phyloP scores from a whole-genome alignment of 2,329 filamentous ascomycete species.

The Trichoderma hamatum region DNA sequence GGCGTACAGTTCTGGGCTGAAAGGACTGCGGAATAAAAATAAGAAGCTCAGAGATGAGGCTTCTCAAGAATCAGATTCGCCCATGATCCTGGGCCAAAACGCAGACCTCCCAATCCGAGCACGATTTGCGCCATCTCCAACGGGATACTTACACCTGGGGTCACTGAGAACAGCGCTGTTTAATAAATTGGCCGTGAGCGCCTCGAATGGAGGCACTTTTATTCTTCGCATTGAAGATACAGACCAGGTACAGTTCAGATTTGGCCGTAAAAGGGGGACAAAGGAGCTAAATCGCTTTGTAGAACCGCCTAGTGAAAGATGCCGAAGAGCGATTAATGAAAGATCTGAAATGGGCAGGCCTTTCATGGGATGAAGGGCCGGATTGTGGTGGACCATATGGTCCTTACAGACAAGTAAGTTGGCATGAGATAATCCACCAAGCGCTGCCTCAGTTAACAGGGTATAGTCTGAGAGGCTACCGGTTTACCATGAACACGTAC shows the following conservation, averaged over 20 bases:
- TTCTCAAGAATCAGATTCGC: conserved; percentile 25
- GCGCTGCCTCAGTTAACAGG: background rate
- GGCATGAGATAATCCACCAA: background rate
- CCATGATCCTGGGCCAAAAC: conserved; percentile 45
- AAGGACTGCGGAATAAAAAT: conserved; percentile 30
- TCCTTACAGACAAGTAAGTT: conserved; percentile 77
- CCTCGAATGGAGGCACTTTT: conserved; percentile 81
- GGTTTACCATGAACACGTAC: conserved; percentile 72
- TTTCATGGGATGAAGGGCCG: conserved; percentile 94
- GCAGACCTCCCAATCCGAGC: conserved; percentile 59
- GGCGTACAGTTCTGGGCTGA: conserved; percentile 27
- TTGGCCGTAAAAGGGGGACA: background rate
- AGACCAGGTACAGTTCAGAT: conserved; percentile 69
- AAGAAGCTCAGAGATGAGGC: conserved; percentile 31
- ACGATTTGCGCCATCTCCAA: conserved; percentile 93
- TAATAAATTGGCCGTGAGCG: conserved; percentile 87
- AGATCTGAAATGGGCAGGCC: conserved; percentile 84
- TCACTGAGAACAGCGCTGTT: conserved; percentile 92
- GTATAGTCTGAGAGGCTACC: conserved; percentile 73
- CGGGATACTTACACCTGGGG: conserved; percentile 89
- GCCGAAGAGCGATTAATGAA: conserved; percentile 77
- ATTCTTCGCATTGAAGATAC: conserved; percentile 92
- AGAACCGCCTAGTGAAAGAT: conserved; percentile 80
- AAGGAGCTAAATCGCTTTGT: background rate
- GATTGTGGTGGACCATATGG: conserved; percentile 78